Conservation (phyloP, 768 basidiomycete species). For the Suillus cothurnatus region DNA sequence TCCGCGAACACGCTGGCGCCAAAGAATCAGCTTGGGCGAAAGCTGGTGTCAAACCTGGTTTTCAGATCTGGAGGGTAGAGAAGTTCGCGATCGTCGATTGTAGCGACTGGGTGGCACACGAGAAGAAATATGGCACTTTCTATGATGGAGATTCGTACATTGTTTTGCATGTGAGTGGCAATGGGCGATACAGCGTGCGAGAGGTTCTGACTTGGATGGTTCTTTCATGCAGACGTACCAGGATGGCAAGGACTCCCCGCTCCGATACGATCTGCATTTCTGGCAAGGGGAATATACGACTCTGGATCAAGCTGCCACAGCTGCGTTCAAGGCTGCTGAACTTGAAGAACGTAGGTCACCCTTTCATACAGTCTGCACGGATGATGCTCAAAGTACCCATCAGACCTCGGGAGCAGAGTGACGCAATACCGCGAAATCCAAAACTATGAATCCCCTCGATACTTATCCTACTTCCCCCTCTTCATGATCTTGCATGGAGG, state of each 20-base stretch:
- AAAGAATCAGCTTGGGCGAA: conserved; percentile 52
- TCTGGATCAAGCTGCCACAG: conserved; percentile 63
- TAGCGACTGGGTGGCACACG: background rate
- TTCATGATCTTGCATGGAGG: conserved; percentile 51
- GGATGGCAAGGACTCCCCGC: conserved; percentile 38
- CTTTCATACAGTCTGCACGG: too few relatives aligned
- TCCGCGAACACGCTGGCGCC: conserved; percentile 53
- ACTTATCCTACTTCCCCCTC: conserved; percentile 51
- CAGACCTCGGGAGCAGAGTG: conserved; percentile 47
- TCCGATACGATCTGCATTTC: conserved; percentile 65
- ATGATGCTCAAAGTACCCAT: background rate
- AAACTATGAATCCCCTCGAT: conserved; percentile 53
- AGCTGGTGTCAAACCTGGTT: conserved; percentile 44
- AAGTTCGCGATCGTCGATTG: conserved; percentile 56
- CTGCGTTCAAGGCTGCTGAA: conserved; percentile 69
- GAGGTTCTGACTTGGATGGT: background rate
- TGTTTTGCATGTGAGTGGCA: conserved; percentile 52
- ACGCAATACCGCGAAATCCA: conserved; percentile 68
- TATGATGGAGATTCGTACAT: conserved; percentile 71
- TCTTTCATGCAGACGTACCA: conserved; percentile 54
- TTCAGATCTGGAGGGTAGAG: conserved; percentile 63
- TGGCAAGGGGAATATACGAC: conserved; percentile 63
- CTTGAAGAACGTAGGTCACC: conserved; percentile 57
- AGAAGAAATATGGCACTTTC: conserved; percentile 49
- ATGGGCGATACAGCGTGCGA: background rate